Evolutionary conservation across 164 flowering plant genomes (phyloP), one percentile per base, ranked within the genome.

Genomic region (Vitis labrusca): DNA sequence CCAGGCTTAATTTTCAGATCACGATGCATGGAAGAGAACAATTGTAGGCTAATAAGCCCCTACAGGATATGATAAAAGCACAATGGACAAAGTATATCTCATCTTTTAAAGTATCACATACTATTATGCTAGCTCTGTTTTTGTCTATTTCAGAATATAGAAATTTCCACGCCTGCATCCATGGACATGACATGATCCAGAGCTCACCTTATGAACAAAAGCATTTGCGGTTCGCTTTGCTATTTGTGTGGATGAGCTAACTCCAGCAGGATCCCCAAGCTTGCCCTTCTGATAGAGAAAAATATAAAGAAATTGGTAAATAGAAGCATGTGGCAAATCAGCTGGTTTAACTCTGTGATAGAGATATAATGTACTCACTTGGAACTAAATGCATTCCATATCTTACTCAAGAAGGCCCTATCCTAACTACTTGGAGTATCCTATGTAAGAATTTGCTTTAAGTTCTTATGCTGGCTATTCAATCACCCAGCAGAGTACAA

Each of bases 181-280:
- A 58, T 6, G 67, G 58, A 48, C 23, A 68, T 27, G 10, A 49
- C n/a, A 55, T 27, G 50, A 73, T 68, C 57, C 29, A 27, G 11
- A 48, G 50, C 68, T 72, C 82, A 88, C 98, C 88, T 91, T 87
- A 8, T 52, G 59, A 76, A 77, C 76, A 76, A 87, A 88, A 49
- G 77, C 83, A 86, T 87, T 88, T 69, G 74, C 55, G 11, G 81
- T 67, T 7, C 79, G 64, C 61, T 74, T 84, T 14, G 69, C 77
- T 61, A 62, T 71, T 47, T 47, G 77, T 32, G 49, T 15, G 30
- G 74, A 66, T 8, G 67, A 37, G 59, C 14, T 66, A 51, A 74
- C 67, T 59, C 73, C 81, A 66, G 15, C 37, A 52, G 72, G 61
- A 71, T 50, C 76, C 29, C 57, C 66, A 61, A 59, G 70, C 72